Base-by-base conservation (phyloP, 2,329 filamentous ascomycete species). In the Sporothrix pseudoabietina region DNA sequence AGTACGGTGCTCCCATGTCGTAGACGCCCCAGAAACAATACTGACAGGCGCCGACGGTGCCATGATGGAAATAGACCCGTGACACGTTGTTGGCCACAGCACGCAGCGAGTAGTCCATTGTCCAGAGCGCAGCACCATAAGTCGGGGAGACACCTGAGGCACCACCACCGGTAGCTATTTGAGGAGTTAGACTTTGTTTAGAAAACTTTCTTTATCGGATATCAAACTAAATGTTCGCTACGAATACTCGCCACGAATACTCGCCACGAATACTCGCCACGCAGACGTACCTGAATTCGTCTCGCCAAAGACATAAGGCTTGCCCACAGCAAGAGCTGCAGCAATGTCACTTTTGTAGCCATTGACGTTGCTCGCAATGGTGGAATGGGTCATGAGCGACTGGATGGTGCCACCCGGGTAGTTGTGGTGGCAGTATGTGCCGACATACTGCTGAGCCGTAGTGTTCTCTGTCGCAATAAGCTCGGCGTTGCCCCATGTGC, bases 1-100 rank as follows among this genome's bases (percentile, higher is more conserved):
- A 87, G 76, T 87, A 88, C 0, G 86, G 85, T 0, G 84, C 81
- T 0, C 85, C 85, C 81, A 86, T 86, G 57, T 78, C 81, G 75
- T 86, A 85, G 3, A 82, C 79, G 2, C 83, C 83, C 81, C 82
- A 85, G 80, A 82, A 85, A 77, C 83, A 84, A 76, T 86, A 86
- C 75, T 83, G 82, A 74, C 85, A 87, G 76, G 86, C 85, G 3
- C 85, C 85, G 9, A 87, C 82, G 0, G 86, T 87, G 16, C 85
- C 83, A 14, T 85, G 83, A 76, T 87, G 86, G 80, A 87, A 87
- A 75, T 86, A 87, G 0, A 79, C 78, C n/a, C 81, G 78, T 16
- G 81, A 80, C 49, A 83, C 80, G 74, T 81, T 81, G 77, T 77
- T 80, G 49, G 79, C 78, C 19, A 80, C 77, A 0, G 80, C 80